Evolutionary conservation across 2,329 filamentous ascomycete genomes (phyloP), one percentile per base, ranked within the genome.

Genomic region (Metarhizium rileyi): DNA sequence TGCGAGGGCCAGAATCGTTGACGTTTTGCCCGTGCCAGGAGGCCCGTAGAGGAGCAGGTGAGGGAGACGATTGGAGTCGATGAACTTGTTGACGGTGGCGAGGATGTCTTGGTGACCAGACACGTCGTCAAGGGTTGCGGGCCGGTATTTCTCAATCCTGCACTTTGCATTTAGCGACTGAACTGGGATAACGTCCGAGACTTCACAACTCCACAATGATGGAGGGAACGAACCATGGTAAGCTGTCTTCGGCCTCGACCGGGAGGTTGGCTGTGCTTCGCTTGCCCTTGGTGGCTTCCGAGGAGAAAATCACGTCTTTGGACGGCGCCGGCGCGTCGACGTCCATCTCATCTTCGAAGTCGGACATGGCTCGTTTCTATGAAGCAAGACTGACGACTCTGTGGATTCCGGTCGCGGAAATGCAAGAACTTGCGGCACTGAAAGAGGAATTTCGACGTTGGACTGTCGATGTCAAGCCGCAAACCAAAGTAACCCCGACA

Each of bases 91-190:
- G 72, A 98, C 95, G 2, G 93, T 98, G 4, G 90, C 84, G 55
- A 98, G 82, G 62, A 98, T 97, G 68, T 98, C 93, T 64, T 96
- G 87, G 68, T 98, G 93, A 20, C 93, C 93, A 3, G 90, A 95
- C 51, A 98, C 93, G 68, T 98, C 93, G 58, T 85, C 81, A 43
- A 98, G 80, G 2, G 87, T 89, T 53, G 84, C 83, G 18, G 93
- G 93, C 48, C 93, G 82, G 70, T 97, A 98, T 63, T 98, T 98
- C 65, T 98, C 93, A 8, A 98, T 90, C 90, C 87, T 90, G 52
- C 5, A 6, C 35, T n/a, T n/a, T 16, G 36, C 23, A 22, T 47
- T 28, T n/a, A 47, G 46, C n/a, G 9, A 4, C 12, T 22, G 22
- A n/a, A 41, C 5, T 18, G 36, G 20, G 28, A 28, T 6, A 16